phyloP scores from a whole-genome alignment of 441 rosid genomes.

The Aquilaria agallochum region DNA sequence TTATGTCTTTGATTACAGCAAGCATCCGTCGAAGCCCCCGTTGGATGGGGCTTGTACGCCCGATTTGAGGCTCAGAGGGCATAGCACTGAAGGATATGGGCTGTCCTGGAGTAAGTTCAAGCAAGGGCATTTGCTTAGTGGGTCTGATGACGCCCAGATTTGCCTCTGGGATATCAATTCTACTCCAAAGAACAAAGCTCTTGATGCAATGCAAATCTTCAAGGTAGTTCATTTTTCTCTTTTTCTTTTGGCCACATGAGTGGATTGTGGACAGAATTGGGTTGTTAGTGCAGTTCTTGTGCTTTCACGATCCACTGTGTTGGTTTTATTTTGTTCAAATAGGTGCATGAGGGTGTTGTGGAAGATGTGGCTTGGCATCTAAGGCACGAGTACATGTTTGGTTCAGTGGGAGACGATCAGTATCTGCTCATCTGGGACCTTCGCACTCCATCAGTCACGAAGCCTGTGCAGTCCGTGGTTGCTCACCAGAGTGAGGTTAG shows the following conservation, averaged over 20 bases:
- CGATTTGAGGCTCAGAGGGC: constrained; percentile 90
- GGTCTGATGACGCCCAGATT: constrained; percentile 96
- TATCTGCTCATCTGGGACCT: constrained; percentile 89
- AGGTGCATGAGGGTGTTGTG: constrained; percentile 97
- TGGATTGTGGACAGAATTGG: no score
- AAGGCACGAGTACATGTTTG: constrained; percentile 90
- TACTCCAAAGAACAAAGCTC: constrained; percentile 66
- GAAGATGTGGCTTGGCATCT: constrained; percentile 99
- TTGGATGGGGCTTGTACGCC: constrained; percentile 85
- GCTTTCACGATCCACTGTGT: background rate
- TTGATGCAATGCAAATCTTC: constrained; percentile 79
- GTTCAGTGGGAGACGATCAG: constrained; percentile 97
- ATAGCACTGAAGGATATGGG: constrained; percentile 93
- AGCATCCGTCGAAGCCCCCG: constrained; percentile 85
- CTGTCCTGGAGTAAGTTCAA: constrained; percentile 94
- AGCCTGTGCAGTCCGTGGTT: constrained; percentile 79
- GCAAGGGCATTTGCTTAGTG: constrained; percentile 88
- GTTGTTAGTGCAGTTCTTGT: no score
- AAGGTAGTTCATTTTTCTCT: constrained; percentile 38
- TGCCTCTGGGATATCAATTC: constrained; percentile 91
- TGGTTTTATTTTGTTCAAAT: constrained; percentile 5
- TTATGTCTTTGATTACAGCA: constrained; percentile 87
- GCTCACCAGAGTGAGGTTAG: constrained; percentile 94
- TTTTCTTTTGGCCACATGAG: background rate
- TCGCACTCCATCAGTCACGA: constrained; percentile 59